These are phyloP conservation scores for Schrenkiella parvula DNA, from an alignment of 345 rosid genomes.

Conservation along the genomic window DNA sequence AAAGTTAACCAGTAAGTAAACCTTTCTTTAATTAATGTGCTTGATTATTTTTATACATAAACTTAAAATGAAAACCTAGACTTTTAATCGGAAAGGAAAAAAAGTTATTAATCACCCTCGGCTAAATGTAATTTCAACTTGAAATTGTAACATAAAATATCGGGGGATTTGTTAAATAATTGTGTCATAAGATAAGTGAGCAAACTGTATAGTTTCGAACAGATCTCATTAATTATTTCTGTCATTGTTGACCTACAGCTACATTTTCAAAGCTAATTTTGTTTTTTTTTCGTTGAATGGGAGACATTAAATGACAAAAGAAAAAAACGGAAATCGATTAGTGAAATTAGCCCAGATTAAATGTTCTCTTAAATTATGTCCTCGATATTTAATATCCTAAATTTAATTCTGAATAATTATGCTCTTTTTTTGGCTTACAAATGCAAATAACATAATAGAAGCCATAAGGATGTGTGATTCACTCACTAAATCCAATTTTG, in stretches of 20 bases:
- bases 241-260: slow-evolving; percentile 16
- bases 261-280: background rate
- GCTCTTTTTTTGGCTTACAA: too few species aligned
- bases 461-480: too few species aligned
- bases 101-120: background rate
- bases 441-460: too few species aligned
- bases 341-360: background rate
- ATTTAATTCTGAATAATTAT: background rate
- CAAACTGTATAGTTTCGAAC: background rate
- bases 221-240: background rate
- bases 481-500: too few species aligned
- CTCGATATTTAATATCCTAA: background rate
- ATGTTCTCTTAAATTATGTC: background rate
- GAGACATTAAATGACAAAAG: background rate
- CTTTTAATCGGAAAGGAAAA: background rate
- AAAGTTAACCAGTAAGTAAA: background rate
- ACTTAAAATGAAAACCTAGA: background rate
- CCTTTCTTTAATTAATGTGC: background rate
- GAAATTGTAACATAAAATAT: background rate
- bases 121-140: background rate
- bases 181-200: background rate
- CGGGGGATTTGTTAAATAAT: background rate
- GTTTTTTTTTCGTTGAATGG: background rate
- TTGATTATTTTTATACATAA: background rate
- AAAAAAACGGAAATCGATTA: background rate